Evolutionary conservation across 2,329 filamentous ascomycete genomes (phyloP).

Genomic region (Aspergillus calidoustus): DNA sequence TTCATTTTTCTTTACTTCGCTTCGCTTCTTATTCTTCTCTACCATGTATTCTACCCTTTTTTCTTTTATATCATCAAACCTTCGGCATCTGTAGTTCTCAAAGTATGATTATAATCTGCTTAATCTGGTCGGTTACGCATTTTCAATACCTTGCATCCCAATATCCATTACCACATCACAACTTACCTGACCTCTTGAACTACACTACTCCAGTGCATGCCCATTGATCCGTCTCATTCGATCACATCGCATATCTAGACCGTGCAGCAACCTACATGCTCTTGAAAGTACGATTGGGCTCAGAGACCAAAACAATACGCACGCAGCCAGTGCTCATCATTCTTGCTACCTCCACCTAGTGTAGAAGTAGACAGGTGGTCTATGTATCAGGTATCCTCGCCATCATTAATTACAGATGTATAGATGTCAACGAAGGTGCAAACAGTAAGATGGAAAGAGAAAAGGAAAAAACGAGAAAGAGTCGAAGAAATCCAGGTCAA

Average conservation of each 20-base stretch:
- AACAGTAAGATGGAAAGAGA: neutral
- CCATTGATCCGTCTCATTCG: neutral
- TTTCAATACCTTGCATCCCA: neutral
- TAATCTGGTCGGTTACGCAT: neutral
- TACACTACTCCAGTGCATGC: neutral
- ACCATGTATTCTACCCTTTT: neutral
- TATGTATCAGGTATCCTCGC: constrained; percentile 8
- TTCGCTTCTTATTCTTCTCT: neutral
- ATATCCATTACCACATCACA: too few relatives aligned
- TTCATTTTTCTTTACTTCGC: neutral
- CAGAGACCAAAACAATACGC: neutral
- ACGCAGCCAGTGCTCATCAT: neutral
- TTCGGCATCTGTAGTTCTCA: neutral
- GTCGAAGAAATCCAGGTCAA: neutral
- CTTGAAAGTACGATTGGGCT: neutral
- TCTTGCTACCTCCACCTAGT: neutral
- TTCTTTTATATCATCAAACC: neutral
- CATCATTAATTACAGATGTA: constrained; percentile 15
- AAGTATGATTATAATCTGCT: neutral
- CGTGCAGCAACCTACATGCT: neutral
- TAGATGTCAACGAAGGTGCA: neutral
- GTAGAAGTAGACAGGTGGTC: neutral
- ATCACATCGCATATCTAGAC: neutral
- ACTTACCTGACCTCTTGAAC: neutral
- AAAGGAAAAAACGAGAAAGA: neutral